Percentiles rank a stretch among this genome's conserved stretches.
These are phyloP conservation scores for Phytophthora citrophthora DNA, from an alignment of 352 stramenopile genomes.

Conservation along the genomic window DNA sequence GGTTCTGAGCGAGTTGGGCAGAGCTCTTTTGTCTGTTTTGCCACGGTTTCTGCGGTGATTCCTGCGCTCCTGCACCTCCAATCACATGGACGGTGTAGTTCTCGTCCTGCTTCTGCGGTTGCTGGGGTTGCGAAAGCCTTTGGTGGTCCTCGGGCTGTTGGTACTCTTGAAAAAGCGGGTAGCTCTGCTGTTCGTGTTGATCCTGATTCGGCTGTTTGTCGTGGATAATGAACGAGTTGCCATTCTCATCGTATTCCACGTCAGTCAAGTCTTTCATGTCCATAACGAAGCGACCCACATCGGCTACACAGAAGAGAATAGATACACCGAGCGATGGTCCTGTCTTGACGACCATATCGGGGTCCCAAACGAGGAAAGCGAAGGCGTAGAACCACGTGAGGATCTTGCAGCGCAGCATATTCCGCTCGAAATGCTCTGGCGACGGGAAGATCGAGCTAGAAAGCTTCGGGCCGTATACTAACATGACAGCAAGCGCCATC, in stretches of 20 bases:
- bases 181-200: background rate
- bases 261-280: constrained; percentile 76
- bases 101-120: constrained; percentile 18
- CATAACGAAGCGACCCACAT: constrained; percentile 77
- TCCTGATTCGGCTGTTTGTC: constrained; percentile 2
- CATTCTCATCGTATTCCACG: constrained; percentile 63
- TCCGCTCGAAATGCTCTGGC: constrained; percentile 68
- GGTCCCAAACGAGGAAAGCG: constrained; percentile 68
- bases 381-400: constrained; percentile 70
- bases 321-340: constrained; percentile 71
- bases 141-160: constrained; percentile 7
- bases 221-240: constrained; percentile 43
- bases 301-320: constrained; percentile 72
- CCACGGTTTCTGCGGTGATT: constrained; percentile 6
- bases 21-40: constrained; percentile 22
- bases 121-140: constrained; percentile 2
- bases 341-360: constrained; percentile 76
- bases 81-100: constrained; percentile 37
- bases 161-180: background rate
- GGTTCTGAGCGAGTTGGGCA: background rate
- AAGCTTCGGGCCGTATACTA: constrained; percentile 67
- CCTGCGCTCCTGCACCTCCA: constrained; percentile 4
- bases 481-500: constrained; percentile 40
- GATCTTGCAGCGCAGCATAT: constrained; percentile 75
- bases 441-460: constrained; percentile 46